A percentile compares a stretch with the other conserved stretches of the same genome.
These are phyloP conservation scores for Boletus rubropictus DNA, from an alignment of 768 basidiomycete species.

Conservation along the genomic window DNA sequence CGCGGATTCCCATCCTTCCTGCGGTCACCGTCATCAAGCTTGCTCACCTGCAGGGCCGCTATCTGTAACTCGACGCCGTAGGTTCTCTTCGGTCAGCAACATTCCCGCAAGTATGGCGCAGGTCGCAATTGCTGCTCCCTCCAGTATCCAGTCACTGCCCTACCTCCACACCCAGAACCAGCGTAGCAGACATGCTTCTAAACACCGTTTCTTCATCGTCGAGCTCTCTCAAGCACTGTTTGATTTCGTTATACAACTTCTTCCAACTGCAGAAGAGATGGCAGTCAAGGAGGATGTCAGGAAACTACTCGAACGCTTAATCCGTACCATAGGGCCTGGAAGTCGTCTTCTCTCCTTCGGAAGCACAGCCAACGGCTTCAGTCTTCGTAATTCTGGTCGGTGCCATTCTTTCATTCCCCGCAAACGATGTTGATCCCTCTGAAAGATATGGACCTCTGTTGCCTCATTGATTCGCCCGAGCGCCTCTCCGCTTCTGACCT, in stretches of 20 bases:
- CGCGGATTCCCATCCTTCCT: constrained; percentile 19
- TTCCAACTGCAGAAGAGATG: constrained; percentile 87
- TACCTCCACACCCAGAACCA: constrained; percentile 33
- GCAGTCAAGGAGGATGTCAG: constrained; percentile 94
- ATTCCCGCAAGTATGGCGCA: constrained; percentile 23
- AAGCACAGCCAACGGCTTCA: constrained; percentile 95
- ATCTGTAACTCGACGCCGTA: constrained; percentile 1
- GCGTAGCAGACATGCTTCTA: constrained; percentile 33
- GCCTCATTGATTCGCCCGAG: constrained; percentile 85
- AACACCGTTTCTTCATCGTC: constrained; percentile 59
- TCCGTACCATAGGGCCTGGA: constrained; percentile 89
- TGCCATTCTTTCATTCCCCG: constrained; percentile 6
- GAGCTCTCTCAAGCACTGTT: constrained; percentile 89
- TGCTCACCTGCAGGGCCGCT: constrained; percentile 3
- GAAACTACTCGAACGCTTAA: constrained; percentile 90
- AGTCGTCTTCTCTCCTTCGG: constrained; percentile 91
- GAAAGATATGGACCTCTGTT: constrained; percentile 97
- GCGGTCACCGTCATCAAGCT: constrained; percentile 10
- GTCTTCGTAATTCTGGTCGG: constrained; percentile 88
- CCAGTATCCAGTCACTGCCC: constrained; percentile 21
- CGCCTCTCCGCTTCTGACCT: constrained; percentile 79
- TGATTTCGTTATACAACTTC: constrained; percentile 88
- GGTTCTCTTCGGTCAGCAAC: neutral
- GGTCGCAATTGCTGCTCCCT: constrained; percentile 19
- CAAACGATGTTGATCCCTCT: constrained; percentile 8